Percentiles rank a stretch among this genome's conserved stretches.
Conservation (phyloP, 2,329 filamentous ascomycete genomes). For the Lachnum nothofagi region DNA sequence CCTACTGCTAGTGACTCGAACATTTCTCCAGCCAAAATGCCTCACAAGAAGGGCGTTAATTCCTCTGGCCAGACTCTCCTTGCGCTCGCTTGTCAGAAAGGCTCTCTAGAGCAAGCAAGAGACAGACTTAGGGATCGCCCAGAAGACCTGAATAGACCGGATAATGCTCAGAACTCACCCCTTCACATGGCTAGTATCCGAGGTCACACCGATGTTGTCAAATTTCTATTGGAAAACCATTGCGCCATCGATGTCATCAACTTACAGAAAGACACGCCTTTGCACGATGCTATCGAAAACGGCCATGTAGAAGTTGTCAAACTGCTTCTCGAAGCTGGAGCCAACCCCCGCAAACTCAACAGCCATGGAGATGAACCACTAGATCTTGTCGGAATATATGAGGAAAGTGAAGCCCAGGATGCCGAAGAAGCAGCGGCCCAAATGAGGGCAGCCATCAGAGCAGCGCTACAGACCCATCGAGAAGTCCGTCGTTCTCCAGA, state of each 20-base stretch:
- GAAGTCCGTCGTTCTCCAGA: constrained; percentile 53
- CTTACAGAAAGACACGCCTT: constrained; percentile 82
- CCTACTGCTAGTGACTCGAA: constrained; percentile 54
- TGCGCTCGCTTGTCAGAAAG: constrained; percentile 82
- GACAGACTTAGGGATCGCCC: constrained; percentile 66
- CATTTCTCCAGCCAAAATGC: constrained; percentile 63
- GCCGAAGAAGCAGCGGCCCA: constrained; percentile 41
- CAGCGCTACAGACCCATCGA: constrained; percentile 49
- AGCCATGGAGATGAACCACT: constrained; percentile 89
- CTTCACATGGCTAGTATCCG: constrained; percentile 88
- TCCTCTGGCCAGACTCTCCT: constrained; percentile 87
- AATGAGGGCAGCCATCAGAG: constrained; percentile 65
- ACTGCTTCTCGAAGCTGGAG: constrained; percentile 75
- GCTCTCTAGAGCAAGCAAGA: constrained; percentile 75
- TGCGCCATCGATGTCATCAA: constrained; percentile 77
- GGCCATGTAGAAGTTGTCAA: constrained; percentile 84
- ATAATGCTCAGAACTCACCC: constrained; percentile 95
- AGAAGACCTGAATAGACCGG: constrained; percentile 80
- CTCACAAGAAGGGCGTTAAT: constrained; percentile 81
- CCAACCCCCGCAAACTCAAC: constrained; percentile 87
- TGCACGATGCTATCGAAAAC: constrained; percentile 95
- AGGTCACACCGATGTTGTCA: constrained; percentile 80
- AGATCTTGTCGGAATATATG: constrained; percentile 70
- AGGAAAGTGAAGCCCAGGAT: constrained; percentile 50
- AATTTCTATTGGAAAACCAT: constrained; percentile 76